These are phyloP conservation scores for Botrytis pseudocinerea DNA, from an alignment of 2,329 filamentous ascomycete genomes.

Conservation along the genomic window DNA sequence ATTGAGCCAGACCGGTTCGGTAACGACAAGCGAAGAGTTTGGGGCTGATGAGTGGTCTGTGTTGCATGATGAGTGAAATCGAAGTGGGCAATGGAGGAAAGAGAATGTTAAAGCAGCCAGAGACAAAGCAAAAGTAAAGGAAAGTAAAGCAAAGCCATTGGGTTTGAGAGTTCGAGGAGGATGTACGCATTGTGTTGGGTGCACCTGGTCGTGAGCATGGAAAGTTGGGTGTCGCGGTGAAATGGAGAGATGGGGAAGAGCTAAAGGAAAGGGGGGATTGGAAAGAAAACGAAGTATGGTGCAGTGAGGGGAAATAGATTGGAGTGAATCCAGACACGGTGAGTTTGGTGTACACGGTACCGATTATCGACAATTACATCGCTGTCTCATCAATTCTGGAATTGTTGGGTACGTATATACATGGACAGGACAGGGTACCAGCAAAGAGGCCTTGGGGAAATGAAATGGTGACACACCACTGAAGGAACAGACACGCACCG, in stretches of 20 bases:
- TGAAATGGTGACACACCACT: slow-evolving; percentile 11
- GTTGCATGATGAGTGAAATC: background rate
- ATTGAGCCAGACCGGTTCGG: slow-evolving; percentile 13
- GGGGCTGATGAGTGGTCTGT: slow-evolving; percentile 4
- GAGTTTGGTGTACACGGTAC: background rate
- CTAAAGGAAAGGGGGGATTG: background rate
- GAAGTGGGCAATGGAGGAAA: background rate
- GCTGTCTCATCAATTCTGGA: slow-evolving; percentile 7
- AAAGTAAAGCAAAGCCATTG: background rate
- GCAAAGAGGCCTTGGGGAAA: background rate
- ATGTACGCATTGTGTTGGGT: background rate
- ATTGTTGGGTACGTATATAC: background rate
- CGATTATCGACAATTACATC: background rate
- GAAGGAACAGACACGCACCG: background rate
- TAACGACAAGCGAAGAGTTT: slow-evolving; percentile 6
- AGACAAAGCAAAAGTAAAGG: background rate
- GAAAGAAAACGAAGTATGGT: background rate
- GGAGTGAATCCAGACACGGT: background rate
- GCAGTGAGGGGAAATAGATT: background rate
- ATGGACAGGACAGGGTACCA: background rate
- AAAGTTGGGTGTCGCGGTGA: background rate
- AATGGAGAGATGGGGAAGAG: background rate
- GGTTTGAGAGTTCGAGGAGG: background rate
- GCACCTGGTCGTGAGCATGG: background rate
- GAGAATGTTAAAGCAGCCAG: background rate